Conservation (phyloP, 192 early-diverging fungal genomes). For the Cetraspora pellucida region DNA sequence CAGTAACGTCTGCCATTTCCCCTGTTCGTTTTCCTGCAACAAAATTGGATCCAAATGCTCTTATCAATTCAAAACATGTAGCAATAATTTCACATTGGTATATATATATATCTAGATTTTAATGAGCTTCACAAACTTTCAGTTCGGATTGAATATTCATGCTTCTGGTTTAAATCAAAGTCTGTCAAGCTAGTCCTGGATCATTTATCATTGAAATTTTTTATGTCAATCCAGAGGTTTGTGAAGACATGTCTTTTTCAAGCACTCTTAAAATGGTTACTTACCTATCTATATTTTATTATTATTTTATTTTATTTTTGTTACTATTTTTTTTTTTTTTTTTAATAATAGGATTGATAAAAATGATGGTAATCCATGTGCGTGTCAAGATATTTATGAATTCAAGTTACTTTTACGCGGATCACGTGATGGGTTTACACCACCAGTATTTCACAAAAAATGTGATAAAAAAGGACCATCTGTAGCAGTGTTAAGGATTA, state of each 20-base stretch:
- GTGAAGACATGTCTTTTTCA: background rate
- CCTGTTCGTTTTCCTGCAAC: background rate
- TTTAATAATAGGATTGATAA: background rate
- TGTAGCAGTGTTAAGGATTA: background rate
- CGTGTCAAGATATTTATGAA: background rate
- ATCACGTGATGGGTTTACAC: background rate
- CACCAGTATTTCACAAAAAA: background rate
- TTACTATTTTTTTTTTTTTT: background rate
- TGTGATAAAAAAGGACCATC: background rate
- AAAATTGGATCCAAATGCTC: background rate
- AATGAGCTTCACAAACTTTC: too few species aligned
- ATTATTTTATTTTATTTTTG: background rate
- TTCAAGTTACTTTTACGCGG: conserved; percentile 10
- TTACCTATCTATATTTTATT: background rate
- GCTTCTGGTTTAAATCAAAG: too few species aligned
- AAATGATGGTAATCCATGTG: background rate
- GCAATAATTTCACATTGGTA: background rate
- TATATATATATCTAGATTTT: too few species aligned
- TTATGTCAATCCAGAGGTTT: too few species aligned
- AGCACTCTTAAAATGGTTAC: background rate
- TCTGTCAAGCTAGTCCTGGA: too few species aligned
- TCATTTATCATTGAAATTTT: too few species aligned
- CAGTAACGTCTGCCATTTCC: too few species aligned
- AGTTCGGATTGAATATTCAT: too few species aligned
- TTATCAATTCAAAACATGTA: background rate